phyloP scores from a whole-genome alignment of 306 rosid species.

The Bauhinia variegata region DNA sequence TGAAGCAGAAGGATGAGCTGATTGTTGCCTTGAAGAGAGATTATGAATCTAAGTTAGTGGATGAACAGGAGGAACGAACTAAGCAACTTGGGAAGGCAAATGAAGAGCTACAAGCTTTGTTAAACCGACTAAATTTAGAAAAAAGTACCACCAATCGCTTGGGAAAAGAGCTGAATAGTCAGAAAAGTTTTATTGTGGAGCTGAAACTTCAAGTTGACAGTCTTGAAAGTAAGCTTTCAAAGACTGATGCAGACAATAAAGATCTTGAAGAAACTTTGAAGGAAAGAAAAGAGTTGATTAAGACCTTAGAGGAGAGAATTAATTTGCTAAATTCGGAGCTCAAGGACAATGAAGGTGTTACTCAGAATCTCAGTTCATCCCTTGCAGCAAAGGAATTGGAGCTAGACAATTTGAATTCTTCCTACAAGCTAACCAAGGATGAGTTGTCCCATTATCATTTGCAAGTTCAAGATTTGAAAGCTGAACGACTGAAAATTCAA shows the following conservation, averaged over 20 bases:
- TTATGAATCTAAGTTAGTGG: constrained; percentile 65
- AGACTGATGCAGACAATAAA: constrained; percentile 46
- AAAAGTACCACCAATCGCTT: constrained; percentile 53
- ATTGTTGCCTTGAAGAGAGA: constrained; percentile 57
- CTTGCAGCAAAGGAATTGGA: constrained; percentile 72
- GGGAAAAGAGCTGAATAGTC: constrained; percentile 64
- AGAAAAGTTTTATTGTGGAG: constrained; percentile 57
- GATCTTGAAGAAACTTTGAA: constrained; percentile 52
- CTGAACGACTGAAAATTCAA: constrained; percentile 52
- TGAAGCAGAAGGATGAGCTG: constrained; percentile 74
- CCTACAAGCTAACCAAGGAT: constrained; percentile 53
- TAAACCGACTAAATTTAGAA: constrained; percentile 58
- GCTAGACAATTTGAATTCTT: constrained; percentile 57
- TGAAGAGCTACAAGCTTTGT: constrained; percentile 65
- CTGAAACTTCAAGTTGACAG: constrained; percentile 60
- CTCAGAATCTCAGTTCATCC: constrained; percentile 61
- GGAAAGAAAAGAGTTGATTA: constrained; percentile 41
- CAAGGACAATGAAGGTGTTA: constrained; percentile 53
- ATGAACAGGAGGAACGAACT: constrained; percentile 64
- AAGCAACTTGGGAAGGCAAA: constrained; percentile 67
- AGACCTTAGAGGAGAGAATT: constrained; percentile 52
- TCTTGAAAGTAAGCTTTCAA: constrained; percentile 48
- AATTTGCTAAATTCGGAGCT: constrained; percentile 57
- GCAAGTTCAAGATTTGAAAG: constrained; percentile 64
- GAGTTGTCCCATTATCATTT: constrained; percentile 51